These are phyloP conservation scores for Huntiella savannae DNA, from an alignment of 2,329 filamentous ascomycete species.

Conservation along the genomic window DNA sequence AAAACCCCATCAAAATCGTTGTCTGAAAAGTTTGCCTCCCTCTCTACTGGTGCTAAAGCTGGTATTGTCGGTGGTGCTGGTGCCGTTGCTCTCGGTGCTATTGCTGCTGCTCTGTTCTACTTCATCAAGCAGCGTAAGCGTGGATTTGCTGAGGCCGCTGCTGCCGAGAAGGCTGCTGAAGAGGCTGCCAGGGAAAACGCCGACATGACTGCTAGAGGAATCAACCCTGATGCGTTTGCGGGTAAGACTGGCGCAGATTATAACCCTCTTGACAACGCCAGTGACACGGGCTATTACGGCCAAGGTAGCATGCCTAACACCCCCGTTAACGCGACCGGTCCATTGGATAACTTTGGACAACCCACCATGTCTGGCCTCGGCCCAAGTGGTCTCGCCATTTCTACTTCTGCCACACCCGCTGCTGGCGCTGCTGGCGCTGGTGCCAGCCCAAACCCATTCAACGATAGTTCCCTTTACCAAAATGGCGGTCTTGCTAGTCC, in stretches of 20 bases:
- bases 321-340: constrained; percentile 12
- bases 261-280: constrained; percentile 15
- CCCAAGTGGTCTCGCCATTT: constrained; percentile 12
- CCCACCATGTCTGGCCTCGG: constrained; percentile 17
- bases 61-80: constrained; percentile 31
- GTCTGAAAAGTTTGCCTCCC: constrained; percentile 33
- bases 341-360: constrained; percentile 14
- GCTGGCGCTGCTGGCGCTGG: not conserved
- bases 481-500: constrained; percentile 6
- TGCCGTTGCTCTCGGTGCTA: constrained; percentile 20
- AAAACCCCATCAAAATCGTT: constrained; percentile 23
- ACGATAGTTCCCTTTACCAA: constrained; percentile 5
- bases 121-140: constrained; percentile 35
- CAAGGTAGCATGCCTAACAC: constrained; percentile 9
- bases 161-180: constrained; percentile 24
- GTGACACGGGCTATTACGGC: constrained; percentile 16
- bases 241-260: constrained; percentile 21
- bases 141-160: constrained; percentile 31
- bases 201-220: constrained; percentile 26
- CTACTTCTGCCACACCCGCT: constrained; percentile 7
- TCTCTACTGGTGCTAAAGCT: constrained; percentile 30
- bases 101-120: constrained; percentile 29
- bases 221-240: constrained; percentile 28
- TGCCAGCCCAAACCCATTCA: not conserved
- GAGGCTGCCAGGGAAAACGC: constrained; percentile 30